Evolutionary conservation across 768 basidiomycete species (phyloP), one percentile per base, ranked within the genome.

Genomic region (Suillus occidentalis): DNA sequence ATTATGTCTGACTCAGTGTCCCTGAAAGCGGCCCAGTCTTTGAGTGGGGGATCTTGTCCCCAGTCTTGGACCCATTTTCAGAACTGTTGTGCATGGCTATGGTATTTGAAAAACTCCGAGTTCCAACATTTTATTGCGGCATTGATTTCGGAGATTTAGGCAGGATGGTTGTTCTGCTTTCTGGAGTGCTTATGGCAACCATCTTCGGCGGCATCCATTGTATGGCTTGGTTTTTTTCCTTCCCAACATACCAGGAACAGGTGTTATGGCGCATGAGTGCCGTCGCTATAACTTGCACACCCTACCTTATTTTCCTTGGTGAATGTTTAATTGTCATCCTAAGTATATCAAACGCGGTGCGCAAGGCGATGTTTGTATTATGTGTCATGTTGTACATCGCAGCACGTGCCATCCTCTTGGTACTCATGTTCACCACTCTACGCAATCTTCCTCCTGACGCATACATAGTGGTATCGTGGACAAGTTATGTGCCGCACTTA

Each of bases 141-240:
- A n/a, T n/a, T n/a, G n/a, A n/a, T n/a, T n/a, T n/a, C n/a, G n/a
- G n/a, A n/a, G n/a, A n/a, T n/a, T n/a, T n/a, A n/a, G n/a, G n/a
- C n/a, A n/a, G n/a, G n/a, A n/a, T n/a, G n/a, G n/a, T n/a, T n/a
- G n/a, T n/a, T n/a, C n/a, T n/a, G n/a, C n/a, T n/a, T n/a, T 18
- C 55, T 37, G 53, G n/a, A 42, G 22, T 43, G 2, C 20, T 62
- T 16, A 59, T 67, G 13, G 72, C 61, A 3, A 63, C 47, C 6
- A 28, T 71, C 13, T 77, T 77, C 50, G 76, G 75, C 16, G 70
- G 62, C 6, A 65, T 77, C 22, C 75, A 77, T 63, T 71, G 70
- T 50, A 55, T 68, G 4, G 71, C 72, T 9, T 75, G 74, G 76
- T 62, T 60, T 36, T 66, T 71, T 13, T 1, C 47, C 1, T 77